phyloP scores from a whole-genome alignment of 73 alveolate species.

The Blepharisma japonicum region DNA sequence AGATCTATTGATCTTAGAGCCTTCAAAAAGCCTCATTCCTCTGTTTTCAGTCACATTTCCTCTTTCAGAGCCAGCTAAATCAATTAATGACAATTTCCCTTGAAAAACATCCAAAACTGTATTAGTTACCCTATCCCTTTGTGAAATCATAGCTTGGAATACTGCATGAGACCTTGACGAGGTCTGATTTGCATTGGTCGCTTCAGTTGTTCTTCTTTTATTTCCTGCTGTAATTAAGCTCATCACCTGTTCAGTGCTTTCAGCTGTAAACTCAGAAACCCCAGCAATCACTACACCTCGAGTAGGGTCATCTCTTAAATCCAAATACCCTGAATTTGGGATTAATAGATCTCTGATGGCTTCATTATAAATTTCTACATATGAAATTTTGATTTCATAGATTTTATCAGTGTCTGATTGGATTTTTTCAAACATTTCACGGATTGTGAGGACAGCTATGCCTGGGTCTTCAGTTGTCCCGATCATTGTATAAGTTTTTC shows the following conservation, averaged over 20 bases:
- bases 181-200: slow-evolving; percentile 98
- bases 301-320: slow-evolving; percentile 90
- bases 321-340: slow-evolving; percentile 75
- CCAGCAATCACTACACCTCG: slow-evolving; percentile 89
- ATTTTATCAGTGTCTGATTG: slow-evolving; percentile 27
- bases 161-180: slow-evolving; percentile 95
- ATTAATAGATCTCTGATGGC: slow-evolving; percentile 70
- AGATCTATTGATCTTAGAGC: slow-evolving; percentile 94
- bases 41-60: slow-evolving; percentile 96
- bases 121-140: slow-evolving; percentile 76
- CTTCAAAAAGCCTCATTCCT: slow-evolving; percentile 95
- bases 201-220: slow-evolving; percentile 96
- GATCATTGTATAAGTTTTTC: slow-evolving; percentile 94
- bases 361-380: slow-evolving; percentile 87
- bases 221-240: slow-evolving; percentile 89
- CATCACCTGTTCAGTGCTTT: slow-evolving; percentile 69
- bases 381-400: slow-evolving; percentile 55
- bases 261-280: slow-evolving; percentile 83
- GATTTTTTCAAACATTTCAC: slow-evolving; percentile 70
- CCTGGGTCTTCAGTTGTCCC: slow-evolving; percentile 90
- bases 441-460: slow-evolving; percentile 77
- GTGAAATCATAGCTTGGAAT: slow-evolving; percentile 83
- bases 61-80: slow-evolving; percentile 99
- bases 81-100: slow-evolving; percentile 96
- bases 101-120: slow-evolving; percentile 69